phyloP scores from a whole-genome alignment of 352 stramenopile genomes.

The Pythium phragmitis region DNA sequence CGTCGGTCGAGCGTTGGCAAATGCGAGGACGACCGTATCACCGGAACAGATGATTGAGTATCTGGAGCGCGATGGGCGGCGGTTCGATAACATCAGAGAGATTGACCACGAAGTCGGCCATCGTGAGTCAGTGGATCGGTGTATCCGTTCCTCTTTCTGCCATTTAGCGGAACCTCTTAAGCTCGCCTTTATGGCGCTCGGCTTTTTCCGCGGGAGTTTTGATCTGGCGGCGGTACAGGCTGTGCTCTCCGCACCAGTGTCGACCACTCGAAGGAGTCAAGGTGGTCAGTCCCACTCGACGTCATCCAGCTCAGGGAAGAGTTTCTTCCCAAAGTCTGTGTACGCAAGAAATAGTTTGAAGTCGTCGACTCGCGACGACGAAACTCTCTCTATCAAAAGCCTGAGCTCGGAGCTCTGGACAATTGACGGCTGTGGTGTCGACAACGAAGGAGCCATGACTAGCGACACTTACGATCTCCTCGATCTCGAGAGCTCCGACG shows the following conservation, averaged over 20 bases:
- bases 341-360: conserved; percentile 39
- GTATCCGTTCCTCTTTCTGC: conserved; percentile 80
- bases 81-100: conserved; percentile 73
- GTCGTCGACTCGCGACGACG: conserved; percentile 37
- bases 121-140: conserved; percentile 78
- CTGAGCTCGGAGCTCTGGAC: conserved; percentile 64
- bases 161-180: conserved; percentile 67
- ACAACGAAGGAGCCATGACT: conserved; percentile 80
- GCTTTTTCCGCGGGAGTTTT: conserved; percentile 80
- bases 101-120: conserved; percentile 74
- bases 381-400: conserved; percentile 51
- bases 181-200: conserved; percentile 82
- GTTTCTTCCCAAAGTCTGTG: conserved; percentile 48
- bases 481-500: conserved; percentile 68
- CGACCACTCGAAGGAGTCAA: conserved; percentile 16
- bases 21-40: conserved; percentile 67
- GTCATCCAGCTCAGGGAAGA: conserved; percentile 11
- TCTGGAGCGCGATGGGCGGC: conserved; percentile 63
- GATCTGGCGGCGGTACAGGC: conserved; percentile 67
- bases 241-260: conserved; percentile 55
- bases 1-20: conserved; percentile 70
- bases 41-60: conserved; percentile 83
- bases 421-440: conserved; percentile 69
- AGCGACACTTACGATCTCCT: conserved; percentile 77
- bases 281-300: conserved; percentile 28